Evolutionary conservation across 2,329 filamentous ascomycete genomes (phyloP).

Genomic region (Ampelomyces quisqualis): DNA sequence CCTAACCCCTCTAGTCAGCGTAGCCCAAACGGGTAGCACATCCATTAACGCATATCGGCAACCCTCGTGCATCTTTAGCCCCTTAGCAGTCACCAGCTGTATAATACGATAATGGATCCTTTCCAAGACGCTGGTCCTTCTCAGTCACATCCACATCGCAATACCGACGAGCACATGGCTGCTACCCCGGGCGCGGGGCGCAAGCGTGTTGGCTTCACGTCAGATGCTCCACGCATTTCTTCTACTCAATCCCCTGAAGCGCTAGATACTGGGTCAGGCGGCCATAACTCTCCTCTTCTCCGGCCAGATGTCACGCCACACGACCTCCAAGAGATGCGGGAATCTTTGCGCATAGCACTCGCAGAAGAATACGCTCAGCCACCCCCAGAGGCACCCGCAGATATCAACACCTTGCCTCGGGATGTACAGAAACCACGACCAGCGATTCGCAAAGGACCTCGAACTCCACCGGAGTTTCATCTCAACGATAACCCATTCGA

Average conservation of each 20-base stretch:
- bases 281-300: slow-evolving; percentile 30
- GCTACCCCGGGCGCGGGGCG: slow-evolving; percentile 28
- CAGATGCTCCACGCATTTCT: slow-evolving; percentile 19
- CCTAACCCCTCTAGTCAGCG: slow-evolving; percentile 17
- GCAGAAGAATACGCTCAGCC: slow-evolving; percentile 27
- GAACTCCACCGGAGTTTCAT: slow-evolving; percentile 37
- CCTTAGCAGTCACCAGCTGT: slow-evolving; percentile 2
- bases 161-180: slow-evolving; percentile 31
- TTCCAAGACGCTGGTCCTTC: slow-evolving; percentile 21
- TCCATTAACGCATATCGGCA: slow-evolving; percentile 3
- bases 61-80: background rate
- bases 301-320: slow-evolving; percentile 39
- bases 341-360: slow-evolving; percentile 40
- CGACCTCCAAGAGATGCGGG: slow-evolving; percentile 35
- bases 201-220: slow-evolving; percentile 41
- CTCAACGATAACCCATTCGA: slow-evolving; percentile 39
- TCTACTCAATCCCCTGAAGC: slow-evolving; percentile 25
- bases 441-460: slow-evolving; percentile 39
- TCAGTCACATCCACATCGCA: slow-evolving; percentile 16
- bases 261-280: slow-evolving; percentile 26
- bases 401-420: slow-evolving; percentile 10
- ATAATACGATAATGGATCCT: slow-evolving; percentile 32
- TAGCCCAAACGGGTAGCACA: slow-evolving; percentile 14
- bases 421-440: slow-evolving; percentile 41
- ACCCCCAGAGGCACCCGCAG: background rate